Percentiles rank a stretch among this genome's conserved stretches.
phyloP scores from a whole-genome alignment of 75 land plant genomes.

The Cupressus sempervirens region DNA sequence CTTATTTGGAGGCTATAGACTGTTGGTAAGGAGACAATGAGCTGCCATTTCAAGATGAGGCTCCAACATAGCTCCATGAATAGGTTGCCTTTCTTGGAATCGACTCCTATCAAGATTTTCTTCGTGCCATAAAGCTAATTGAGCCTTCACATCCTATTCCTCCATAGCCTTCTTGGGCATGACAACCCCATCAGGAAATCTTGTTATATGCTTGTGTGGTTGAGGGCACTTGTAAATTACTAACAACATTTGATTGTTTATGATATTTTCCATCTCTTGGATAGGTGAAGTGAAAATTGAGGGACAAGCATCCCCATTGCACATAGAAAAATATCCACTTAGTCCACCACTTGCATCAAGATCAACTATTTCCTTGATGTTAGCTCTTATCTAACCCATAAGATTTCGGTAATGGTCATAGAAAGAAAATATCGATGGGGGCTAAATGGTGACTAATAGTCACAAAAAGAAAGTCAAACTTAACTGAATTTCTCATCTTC shows the following conservation, averaged over 20 bases:
- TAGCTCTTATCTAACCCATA: slow-evolving; percentile 19
- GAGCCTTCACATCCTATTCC: slow-evolving; percentile 59
- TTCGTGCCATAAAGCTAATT: slow-evolving; percentile 89
- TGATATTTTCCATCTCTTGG: slow-evolving; percentile 67
- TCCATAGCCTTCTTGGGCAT: slow-evolving; percentile 51
- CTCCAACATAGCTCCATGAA: slow-evolving; percentile 59
- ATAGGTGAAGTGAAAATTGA: slow-evolving; percentile 79
- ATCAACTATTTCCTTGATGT: slow-evolving; percentile 20
- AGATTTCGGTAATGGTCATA: slow-evolving; percentile 46
- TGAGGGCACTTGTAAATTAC: slow-evolving; percentile 25
- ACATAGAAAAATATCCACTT: slow-evolving; percentile 76
- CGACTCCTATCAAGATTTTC: slow-evolving; percentile 66
- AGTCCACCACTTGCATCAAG: slow-evolving; percentile 70
- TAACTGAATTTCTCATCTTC: slow-evolving; percentile 23
- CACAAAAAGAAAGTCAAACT: slow-evolving; percentile 32
- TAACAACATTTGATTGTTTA: slow-evolving; percentile 79
- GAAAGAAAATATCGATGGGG: slow-evolving; percentile 40
- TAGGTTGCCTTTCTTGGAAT: slow-evolving; percentile 49
- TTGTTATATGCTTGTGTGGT: slow-evolving; percentile 27
- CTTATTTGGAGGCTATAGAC: slow-evolving; percentile 38
- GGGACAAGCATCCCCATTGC: slow-evolving; percentile 81
- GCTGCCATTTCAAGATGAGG: slow-evolving; percentile 77
- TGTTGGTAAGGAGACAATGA: slow-evolving; percentile 72
- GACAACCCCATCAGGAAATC: slow-evolving; percentile 27
- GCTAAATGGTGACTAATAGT: slow-evolving; percentile 27